Evolutionary conservation across 768 basidiomycete species (phyloP), one percentile per base, ranked within the genome.

Genomic region (Lactarius vividus): DNA sequence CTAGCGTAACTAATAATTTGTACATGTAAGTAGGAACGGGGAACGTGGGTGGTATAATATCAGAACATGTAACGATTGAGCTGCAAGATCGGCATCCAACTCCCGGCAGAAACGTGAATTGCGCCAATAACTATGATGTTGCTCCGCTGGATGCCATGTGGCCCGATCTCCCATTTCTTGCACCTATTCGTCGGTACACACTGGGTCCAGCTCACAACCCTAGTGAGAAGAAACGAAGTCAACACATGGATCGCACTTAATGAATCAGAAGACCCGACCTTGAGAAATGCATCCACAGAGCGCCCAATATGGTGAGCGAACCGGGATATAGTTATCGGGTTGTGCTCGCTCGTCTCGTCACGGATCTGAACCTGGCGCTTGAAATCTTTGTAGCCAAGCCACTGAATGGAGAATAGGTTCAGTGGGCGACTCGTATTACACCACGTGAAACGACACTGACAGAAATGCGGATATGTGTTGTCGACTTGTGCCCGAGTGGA

Each of bases 1-100:
- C 35, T 35, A 35, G 35, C 42, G 42, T 39, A 31, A 31, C 28
- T 58, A 40, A 49, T 58, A 40, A 49, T n/a, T 39, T 46, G 31
- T 44, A 4, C 42, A 16, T 58, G 18, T 31, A 57, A 39, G 5
- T 23, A 53, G 28, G 29, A 35, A 39, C n/a, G n/a, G 5, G 16
- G 23, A 20, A 28, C 9, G 9, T 20, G 16, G 13, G 28, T 6
- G 33, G 33, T 35, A 35, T 35, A 18, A 11, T 28, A 23, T 59
- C 18, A 66, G 2, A 62, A 1, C 4, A 66, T 37, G 33, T n/a
- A 63, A 26, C 44, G 63, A 15, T 11, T 52, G 3, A 67, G 63
- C 26, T 67, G 66, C 35, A 67, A 18, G 3, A 67, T 60, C 1
- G 66, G 66, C 66, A 65, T 65, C 66, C 66, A 67, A 23, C 58